phyloP scores from a whole-genome alignment of 2,329 filamentous ascomycete species.

The Aspergillus chevalieri region DNA sequence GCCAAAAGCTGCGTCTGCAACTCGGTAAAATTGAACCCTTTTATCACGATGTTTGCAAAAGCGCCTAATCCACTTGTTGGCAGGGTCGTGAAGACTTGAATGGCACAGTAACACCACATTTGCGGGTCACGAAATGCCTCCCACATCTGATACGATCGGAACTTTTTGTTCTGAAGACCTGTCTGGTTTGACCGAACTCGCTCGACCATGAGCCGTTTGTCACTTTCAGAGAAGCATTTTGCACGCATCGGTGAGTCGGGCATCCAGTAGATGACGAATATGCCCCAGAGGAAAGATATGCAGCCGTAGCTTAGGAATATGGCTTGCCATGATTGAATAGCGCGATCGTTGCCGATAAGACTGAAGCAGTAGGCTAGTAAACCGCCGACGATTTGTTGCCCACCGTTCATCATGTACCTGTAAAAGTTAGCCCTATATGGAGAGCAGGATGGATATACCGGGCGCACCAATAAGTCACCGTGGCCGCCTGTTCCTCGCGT shows the following conservation, averaged over 20 bases:
- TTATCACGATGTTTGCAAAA: constrained; percentile 70
- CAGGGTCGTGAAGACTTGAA: constrained; percentile 65
- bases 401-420: constrained; percentile 69
- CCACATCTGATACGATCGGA: constrained; percentile 48
- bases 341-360: constrained; percentile 45
- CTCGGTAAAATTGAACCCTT: constrained; percentile 57
- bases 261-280: constrained; percentile 59
- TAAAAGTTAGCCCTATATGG: background rate
- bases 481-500: constrained; percentile 59
- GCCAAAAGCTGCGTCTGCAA: constrained; percentile 67
- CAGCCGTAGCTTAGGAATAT: constrained; percentile 63
- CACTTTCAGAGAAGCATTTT: constrained; percentile 61
- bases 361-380: constrained; percentile 55
- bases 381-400: constrained; percentile 66
- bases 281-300: constrained; percentile 58
- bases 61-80: constrained; percentile 67
- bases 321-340: constrained; percentile 61
- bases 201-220: constrained; percentile 59
- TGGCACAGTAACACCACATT: constrained; percentile 58
- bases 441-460: constrained; percentile 22
- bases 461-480: constrained; percentile 58
- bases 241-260: constrained; percentile 67
- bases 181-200: constrained; percentile 57
- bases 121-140: constrained; percentile 61
- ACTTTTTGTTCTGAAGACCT: constrained; percentile 53